Evolutionary conservation across 306 rosid species (phyloP).

Genomic region (Oxytropis ochrocephala): DNA sequence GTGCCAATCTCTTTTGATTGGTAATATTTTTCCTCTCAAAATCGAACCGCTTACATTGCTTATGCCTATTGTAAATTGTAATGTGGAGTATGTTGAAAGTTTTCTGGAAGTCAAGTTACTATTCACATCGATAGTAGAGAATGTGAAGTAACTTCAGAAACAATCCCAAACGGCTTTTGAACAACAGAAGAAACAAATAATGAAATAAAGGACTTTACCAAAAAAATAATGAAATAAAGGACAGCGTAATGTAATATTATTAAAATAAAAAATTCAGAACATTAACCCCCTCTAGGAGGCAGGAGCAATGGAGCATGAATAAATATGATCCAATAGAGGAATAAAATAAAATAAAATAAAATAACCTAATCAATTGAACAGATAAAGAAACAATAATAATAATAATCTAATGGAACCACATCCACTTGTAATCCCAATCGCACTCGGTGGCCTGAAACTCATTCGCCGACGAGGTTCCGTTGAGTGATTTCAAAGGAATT

Average conservation of each 20-base stretch:
- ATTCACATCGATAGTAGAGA: not conserved
- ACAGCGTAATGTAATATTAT: too few species aligned
- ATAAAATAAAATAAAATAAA: not conserved
- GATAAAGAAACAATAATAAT: too few species aligned
- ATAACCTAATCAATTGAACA: not conserved
- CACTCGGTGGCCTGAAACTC: slow-evolving; percentile 29
- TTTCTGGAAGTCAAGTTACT: not conserved
- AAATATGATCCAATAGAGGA: not conserved
- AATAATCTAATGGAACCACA: slow-evolving; percentile 1
- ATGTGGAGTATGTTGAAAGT: not conserved
- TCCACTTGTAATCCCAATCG: slow-evolving; percentile 24
- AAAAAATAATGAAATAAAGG: not conserved
- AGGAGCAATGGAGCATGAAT: not conserved
- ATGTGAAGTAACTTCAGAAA: not conserved
- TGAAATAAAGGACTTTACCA: not conserved
- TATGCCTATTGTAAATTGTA: too few species aligned
- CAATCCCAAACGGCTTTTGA: not conserved
- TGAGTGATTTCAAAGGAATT: slow-evolving; percentile 31
- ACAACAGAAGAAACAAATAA: not conserved
- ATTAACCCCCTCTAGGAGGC: not conserved
- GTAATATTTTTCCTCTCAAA: too few species aligned
- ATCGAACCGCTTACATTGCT: too few species aligned
- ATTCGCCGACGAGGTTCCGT: not conserved
- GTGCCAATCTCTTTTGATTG: too few species aligned
- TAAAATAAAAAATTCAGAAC: not conserved